A percentile compares a stretch with the other conserved stretches of the same genome.
Evolutionary conservation across 2,329 filamentous ascomycete species (phyloP).

Genomic region (Rutstroemia sydowiana): DNA sequence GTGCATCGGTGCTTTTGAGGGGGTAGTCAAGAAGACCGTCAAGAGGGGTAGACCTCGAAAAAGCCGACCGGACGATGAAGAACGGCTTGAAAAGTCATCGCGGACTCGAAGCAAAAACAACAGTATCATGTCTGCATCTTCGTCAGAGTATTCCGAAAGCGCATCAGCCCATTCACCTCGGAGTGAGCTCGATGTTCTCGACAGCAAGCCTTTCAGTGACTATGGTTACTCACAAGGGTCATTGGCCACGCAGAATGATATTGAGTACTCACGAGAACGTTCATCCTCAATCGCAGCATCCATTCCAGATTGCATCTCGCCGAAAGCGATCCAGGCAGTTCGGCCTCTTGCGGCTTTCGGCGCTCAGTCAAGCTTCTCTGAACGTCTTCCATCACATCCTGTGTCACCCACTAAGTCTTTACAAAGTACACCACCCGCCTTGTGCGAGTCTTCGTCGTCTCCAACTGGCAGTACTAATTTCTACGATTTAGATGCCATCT

Average conservation of each 20-base stretch:
- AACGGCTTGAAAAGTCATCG: constrained; percentile 50
- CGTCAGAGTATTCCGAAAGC: constrained; percentile 50
- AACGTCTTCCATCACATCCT: constrained; percentile 31
- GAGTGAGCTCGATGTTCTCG: constrained; percentile 37
- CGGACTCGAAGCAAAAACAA: constrained; percentile 48
- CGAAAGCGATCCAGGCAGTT: constrained; percentile 24
- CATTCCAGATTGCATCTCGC: constrained; percentile 25
- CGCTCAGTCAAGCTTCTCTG: constrained; percentile 18
- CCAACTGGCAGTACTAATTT: constrained; percentile 32
- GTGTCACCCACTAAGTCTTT: constrained; percentile 44
- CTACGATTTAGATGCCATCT: constrained; percentile 24
- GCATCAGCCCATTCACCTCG: constrained; percentile 47
- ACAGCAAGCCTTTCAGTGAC: constrained; percentile 31
- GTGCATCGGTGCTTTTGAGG: constrained; percentile 92
- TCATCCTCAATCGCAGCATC: constrained; percentile 15
- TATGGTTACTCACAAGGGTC: constrained; percentile 31
- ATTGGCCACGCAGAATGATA: constrained; percentile 33
- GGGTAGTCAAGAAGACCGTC: constrained; percentile 58
- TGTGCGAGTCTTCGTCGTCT: constrained; percentile 54
- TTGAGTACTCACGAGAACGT: constrained; percentile 28
- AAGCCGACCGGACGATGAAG: constrained; percentile 44
- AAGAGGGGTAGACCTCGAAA: constrained; percentile 62
- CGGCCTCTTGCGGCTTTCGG: constrained; percentile 23
- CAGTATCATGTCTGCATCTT: constrained; percentile 35
- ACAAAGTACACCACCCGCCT: constrained; percentile 46